phyloP scores from a whole-genome alignment of 2,329 filamentous ascomycete genomes.

The Fusarium duplospermum region DNA sequence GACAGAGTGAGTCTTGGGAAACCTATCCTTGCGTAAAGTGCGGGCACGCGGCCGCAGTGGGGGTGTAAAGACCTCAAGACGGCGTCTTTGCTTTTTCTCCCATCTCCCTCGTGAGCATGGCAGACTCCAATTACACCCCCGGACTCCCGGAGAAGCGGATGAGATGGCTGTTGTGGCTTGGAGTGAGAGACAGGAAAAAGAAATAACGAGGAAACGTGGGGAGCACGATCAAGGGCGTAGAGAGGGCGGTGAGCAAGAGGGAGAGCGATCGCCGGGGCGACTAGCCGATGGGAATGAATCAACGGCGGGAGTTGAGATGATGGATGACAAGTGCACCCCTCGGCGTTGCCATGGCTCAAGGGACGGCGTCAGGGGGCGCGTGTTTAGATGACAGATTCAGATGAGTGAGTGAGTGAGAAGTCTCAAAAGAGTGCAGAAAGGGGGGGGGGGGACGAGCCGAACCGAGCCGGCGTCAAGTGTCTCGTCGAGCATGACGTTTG shows the following conservation, averaged over 20 bases:
- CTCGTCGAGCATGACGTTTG: constrained; percentile 11
- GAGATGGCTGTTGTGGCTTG: constrained; percentile 12
- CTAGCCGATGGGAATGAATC: constrained; percentile 16
- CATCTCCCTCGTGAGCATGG: constrained; percentile 23
- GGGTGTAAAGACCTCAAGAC: constrained; percentile 21
- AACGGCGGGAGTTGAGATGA: constrained; percentile 5
- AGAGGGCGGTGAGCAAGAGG: constrained; percentile 14
- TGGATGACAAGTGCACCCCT: constrained; percentile 1
- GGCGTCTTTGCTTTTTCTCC: constrained; percentile 32
- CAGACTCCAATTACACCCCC: neutral
- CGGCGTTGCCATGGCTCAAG: constrained; percentile 20
- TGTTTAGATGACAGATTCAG: constrained; percentile 6
- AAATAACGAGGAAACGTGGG: constrained; percentile 6
- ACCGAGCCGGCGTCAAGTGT: constrained; percentile 11
- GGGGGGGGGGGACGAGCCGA: constrained; percentile 33
- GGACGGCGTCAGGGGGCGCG: constrained; percentile 8
- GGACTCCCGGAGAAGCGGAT: constrained; percentile 7
- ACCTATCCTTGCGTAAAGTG: constrained; percentile 21
- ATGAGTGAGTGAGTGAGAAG: neutral
- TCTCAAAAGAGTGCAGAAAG: constrained; percentile 10
- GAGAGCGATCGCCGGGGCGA: constrained; percentile 9
- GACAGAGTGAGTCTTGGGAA: neutral
- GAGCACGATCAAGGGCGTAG: constrained; percentile 17
- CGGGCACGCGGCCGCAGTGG: constrained; percentile 15
- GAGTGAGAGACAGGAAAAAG: constrained; percentile 7